Conservation (phyloP, 2,329 filamentous ascomycete species). For the Fusarium citri region DNA sequence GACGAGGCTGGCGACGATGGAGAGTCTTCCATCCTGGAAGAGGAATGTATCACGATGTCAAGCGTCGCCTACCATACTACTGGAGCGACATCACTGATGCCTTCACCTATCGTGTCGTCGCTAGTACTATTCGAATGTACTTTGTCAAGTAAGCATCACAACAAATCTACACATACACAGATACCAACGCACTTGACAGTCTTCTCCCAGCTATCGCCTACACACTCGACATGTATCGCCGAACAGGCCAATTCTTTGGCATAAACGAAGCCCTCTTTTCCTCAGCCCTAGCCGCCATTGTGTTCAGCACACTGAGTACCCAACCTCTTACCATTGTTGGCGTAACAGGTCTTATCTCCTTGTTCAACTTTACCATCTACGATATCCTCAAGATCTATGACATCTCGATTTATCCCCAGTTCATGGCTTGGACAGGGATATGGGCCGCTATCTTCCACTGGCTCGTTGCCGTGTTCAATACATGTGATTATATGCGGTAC, state of each 20-base stretch:
- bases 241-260: slow-evolving; percentile 3
- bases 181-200: background rate
- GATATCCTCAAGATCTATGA: slow-evolving; percentile 1
- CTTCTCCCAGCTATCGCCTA: slow-evolving; percentile 8
- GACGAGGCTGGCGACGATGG: slow-evolving; percentile 1
- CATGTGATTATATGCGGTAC: slow-evolving; percentile 6
- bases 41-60: slow-evolving; percentile 9
- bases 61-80: background rate
- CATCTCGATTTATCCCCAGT: slow-evolving; percentile 1
- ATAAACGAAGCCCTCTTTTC: slow-evolving; percentile 2
- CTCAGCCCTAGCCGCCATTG: background rate
- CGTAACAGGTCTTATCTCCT: background rate
- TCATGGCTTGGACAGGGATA: slow-evolving; percentile 7
- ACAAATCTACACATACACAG: background rate
- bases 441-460: slow-evolving; percentile 7
- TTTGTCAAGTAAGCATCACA: background rate
- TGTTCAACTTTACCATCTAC: slow-evolving; percentile 12
- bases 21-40: background rate
- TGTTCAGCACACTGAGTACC: background rate
- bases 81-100: slow-evolving; percentile 7
- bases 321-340: slow-evolving; percentile 8
- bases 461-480: slow-evolving; percentile 4
- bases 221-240: slow-evolving; percentile 7
- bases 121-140: slow-evolving; percentile 9
- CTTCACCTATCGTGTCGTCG: background rate